These are phyloP conservation scores for Eurotiales sp. DNA, from an alignment of 2,329 filamentous ascomycete species.

Conservation along the genomic window DNA sequence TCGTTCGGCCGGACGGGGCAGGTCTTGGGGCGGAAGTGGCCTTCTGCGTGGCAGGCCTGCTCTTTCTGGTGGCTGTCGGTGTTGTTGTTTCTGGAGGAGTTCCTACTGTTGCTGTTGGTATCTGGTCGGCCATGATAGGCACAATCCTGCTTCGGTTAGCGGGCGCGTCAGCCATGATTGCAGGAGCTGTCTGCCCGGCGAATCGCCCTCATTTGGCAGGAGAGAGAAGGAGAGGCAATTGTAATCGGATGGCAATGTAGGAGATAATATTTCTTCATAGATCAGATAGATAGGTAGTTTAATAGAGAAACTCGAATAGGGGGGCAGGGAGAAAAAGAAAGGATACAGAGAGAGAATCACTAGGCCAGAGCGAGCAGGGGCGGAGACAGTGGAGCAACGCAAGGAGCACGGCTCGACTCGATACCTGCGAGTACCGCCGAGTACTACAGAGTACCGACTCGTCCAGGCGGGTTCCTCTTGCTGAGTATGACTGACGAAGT, in stretches of 20 bases:
- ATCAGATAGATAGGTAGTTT: background rate
- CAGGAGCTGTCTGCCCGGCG: slow-evolving; percentile 26
- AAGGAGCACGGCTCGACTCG: too few species aligned
- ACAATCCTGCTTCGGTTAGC: slow-evolving; percentile 40
- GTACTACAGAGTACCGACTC: too few species aligned
- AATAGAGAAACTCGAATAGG: too few species aligned
- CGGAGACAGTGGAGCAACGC: too few species aligned
- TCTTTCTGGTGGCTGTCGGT: slow-evolving; percentile 18
- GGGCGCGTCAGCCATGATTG: slow-evolving; percentile 36
- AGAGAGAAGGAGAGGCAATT: background rate
- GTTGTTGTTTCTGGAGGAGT: slow-evolving; percentile 5
- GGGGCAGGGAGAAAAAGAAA: too few species aligned
- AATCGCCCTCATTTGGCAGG: slow-evolving; percentile 32
- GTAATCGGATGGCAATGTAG: background rate
- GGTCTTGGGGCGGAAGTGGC: background rate
- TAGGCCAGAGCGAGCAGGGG: background rate
- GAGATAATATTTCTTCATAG: background rate
- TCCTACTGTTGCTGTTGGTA: slow-evolving; percentile 21
- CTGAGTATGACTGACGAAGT: too few species aligned
- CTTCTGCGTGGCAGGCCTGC: slow-evolving; percentile 14
- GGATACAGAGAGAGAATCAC: background rate
- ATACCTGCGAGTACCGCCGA: too few species aligned
- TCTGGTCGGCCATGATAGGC: slow-evolving; percentile 34
- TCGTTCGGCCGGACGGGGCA: background rate
- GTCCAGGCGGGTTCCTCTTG: too few species aligned